These are phyloP conservation scores for Eustoma russellianum DNA, from an alignment of 257 asterid species.

Conservation along the genomic window DNA sequence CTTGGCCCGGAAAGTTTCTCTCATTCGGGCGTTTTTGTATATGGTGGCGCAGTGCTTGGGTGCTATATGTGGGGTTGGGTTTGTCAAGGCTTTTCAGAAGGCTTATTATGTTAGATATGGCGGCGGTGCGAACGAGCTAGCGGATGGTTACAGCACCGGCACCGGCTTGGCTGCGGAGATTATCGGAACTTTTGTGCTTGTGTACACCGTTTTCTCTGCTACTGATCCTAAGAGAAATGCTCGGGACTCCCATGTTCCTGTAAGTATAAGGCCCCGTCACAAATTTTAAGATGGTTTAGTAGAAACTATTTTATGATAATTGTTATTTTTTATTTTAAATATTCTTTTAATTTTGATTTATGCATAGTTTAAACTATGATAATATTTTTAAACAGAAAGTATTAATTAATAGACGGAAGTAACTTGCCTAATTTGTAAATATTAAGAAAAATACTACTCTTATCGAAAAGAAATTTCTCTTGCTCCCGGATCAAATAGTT, in stretches of 20 bases:
- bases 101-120: slow-evolving; percentile 35
- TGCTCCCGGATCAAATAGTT: too few species aligned
- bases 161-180: slow-evolving; percentile 73
- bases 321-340: too few species aligned
- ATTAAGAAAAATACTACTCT: too few species aligned
- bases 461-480: too few species aligned
- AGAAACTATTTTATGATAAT: too few species aligned
- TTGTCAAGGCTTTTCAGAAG: slow-evolving; percentile 62
- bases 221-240: slow-evolving; percentile 72
- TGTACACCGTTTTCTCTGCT: slow-evolving; percentile 71
- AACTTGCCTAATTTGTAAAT: too few species aligned
- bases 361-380: too few species aligned
- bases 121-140: slow-evolving; percentile 51
- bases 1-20: slow-evolving; percentile 56
- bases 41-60: slow-evolving; percentile 69
- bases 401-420: too few species aligned
- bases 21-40: slow-evolving; percentile 49
- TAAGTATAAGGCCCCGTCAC: slow-evolving; percentile 13
- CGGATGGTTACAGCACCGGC: slow-evolving; percentile 45
- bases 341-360: too few species aligned
- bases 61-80: slow-evolving; percentile 60
- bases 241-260: slow-evolving; percentile 72
- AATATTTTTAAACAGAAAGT: too few species aligned
- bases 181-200: slow-evolving; percentile 60
- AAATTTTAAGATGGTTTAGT: not conserved